Conservation (phyloP, 306 rosid species). For the Dryas octopetala region DNA sequence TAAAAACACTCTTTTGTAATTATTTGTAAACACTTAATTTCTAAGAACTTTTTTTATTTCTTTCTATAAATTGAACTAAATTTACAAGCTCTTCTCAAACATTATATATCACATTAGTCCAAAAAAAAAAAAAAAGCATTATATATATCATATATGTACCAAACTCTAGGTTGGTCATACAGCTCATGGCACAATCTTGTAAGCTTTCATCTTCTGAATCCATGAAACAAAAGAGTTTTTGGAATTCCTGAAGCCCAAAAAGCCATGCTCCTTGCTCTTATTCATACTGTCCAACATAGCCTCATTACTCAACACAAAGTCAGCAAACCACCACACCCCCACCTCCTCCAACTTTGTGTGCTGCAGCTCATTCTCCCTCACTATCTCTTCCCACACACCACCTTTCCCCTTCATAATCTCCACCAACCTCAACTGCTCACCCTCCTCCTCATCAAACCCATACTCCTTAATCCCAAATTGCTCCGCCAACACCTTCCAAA, state of each 20-base stretch:
- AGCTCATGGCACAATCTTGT: conserved; percentile 57
- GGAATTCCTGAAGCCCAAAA: conserved; percentile 65
- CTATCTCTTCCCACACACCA: conserved; percentile 61
- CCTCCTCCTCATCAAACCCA: conserved; percentile 48
- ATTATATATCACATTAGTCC: no score
- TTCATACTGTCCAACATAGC: conserved; percentile 44
- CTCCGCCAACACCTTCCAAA: conserved; percentile 73
- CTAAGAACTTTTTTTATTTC: no score
- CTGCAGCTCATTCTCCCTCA: conserved; percentile 47
- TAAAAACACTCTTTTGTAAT: no score
- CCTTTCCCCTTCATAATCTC: conserved; percentile 56
- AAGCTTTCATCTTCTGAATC: conserved; percentile 51
- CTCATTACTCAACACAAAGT: neutral
- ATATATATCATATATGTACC: no score
- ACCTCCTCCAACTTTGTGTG: conserved; percentile 46
- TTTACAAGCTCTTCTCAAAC: no score
- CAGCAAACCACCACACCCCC: conserved; percentile 57
- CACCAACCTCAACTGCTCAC: conserved; percentile 26
- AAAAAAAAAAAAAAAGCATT: no score
- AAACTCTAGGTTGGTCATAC: no score
- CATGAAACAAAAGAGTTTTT: conserved; percentile 45
- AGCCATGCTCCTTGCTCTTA: conserved; percentile 63
- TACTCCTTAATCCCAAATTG: conserved; percentile 60
- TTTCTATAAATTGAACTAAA: no score
- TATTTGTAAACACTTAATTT: no score